phyloP scores from a whole-genome alignment of 768 basidiomycete genomes.

The Collybiopsis confluens region DNA sequence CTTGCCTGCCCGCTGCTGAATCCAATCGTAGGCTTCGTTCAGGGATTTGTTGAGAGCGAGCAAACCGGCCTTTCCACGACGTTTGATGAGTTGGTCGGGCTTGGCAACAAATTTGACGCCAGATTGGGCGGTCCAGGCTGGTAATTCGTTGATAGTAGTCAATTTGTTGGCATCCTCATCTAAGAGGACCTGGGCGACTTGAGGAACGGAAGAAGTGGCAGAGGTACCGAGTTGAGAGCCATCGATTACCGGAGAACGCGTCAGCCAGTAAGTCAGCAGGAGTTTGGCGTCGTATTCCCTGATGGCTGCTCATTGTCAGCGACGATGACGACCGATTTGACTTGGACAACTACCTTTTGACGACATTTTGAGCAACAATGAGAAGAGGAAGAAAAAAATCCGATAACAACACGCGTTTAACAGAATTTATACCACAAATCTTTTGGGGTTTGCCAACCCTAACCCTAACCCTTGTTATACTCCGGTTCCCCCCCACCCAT shows the following conservation, averaged over 20 bases:
- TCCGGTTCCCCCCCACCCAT: too few relatives aligned
- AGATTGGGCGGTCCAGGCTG: conserved; percentile 6
- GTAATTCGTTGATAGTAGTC: conserved; percentile 31
- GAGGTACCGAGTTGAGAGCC: conserved; percentile 15
- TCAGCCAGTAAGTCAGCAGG: conserved; percentile 94
- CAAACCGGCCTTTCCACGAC: conserved; percentile 96
- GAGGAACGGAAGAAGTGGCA: conserved; percentile 45
- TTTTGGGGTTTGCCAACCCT: not conserved
- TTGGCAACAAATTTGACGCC: conserved; percentile 83
- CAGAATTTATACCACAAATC: not conserved
- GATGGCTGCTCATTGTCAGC: conserved; percentile 43
- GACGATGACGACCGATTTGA: conserved; percentile 6
- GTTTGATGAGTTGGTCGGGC: conserved; percentile 99
- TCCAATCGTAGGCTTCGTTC: conserved; percentile 86
- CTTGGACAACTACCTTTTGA: conserved; percentile 9
- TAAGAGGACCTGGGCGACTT: conserved; percentile 88
- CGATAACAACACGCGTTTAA: not conserved
- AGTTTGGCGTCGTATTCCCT: conserved; percentile 99
- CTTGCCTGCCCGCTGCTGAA: conserved; percentile 84
- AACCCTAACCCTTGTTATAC: not conserved
- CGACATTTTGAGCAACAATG: conserved; percentile 11
- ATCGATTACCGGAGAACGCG: conserved; percentile 76
- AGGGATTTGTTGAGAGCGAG: conserved; percentile 92
- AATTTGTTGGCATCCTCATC: conserved; percentile 60
- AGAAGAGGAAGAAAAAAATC: not conserved